Evolutionary conservation across 208 protist species (phyloP).

Genomic region (Acanthamoeba healyi): DNA sequence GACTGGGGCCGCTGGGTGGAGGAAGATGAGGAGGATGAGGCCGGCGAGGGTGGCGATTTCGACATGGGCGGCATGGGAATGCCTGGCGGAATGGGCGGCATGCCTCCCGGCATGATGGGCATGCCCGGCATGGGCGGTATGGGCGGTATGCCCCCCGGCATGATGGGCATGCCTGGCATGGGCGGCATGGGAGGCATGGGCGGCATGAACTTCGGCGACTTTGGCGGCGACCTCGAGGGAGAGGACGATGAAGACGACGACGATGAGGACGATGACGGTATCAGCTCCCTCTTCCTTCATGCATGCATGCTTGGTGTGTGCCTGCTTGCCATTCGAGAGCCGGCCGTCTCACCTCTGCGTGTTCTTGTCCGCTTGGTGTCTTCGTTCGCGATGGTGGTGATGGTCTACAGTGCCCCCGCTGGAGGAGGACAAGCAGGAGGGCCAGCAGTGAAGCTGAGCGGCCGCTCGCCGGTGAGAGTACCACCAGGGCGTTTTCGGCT

Average conservation of each 20-base stretch:
- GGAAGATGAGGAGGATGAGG: constrained; percentile 78
- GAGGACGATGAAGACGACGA: constrained; percentile 38
- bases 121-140: constrained; percentile 69
- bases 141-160: constrained; percentile 64
- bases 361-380: background rate
- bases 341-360: no score
- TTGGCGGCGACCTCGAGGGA: constrained; percentile 50
- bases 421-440: background rate
- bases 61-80: constrained; percentile 53
- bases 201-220: constrained; percentile 64
- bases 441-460: background rate
- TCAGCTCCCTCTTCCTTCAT: no score
- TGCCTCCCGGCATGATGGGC: background rate
- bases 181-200: constrained; percentile 65
- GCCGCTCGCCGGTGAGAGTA: background rate
- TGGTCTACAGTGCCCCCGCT: background rate
- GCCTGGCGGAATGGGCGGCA: constrained; percentile 39
- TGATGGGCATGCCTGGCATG: constrained; percentile 69
- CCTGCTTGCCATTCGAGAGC: no score
- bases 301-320: background rate
- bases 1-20: constrained; percentile 75
- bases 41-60: background rate
- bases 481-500: background rate
- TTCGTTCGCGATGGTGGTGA: background rate
- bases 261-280: background rate